Percentiles rank a stretch among this genome's conserved stretches.
Conservation (phyloP, 805 yeast genomes). For the Komagataella mondaviorum region DNA sequence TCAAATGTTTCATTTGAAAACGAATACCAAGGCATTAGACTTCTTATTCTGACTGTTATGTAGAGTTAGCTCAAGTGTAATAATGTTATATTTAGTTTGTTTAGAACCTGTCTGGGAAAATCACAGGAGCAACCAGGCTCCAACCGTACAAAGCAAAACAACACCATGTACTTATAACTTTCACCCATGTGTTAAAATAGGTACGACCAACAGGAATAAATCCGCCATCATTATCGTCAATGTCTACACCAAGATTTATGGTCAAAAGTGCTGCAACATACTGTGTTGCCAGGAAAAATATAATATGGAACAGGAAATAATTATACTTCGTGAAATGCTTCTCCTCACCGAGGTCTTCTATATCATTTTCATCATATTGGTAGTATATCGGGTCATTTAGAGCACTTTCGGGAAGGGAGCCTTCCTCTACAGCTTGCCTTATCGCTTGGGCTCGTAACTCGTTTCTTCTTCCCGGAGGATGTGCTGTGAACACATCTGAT, state of each 20-base stretch:
- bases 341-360: constrained; percentile 40
- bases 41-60: background rate
- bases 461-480: constrained; percentile 38
- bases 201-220: constrained; percentile 96
- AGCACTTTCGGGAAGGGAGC: constrained; percentile 89
- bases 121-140: constrained; percentile 84
- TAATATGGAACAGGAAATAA: constrained; percentile 77
- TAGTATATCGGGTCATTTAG: constrained; percentile 59
- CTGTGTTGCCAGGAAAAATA: constrained; percentile 91
- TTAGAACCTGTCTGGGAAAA: constrained; percentile 77
- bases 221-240: constrained; percentile 65
- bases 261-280: constrained; percentile 92
- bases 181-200: constrained; percentile 90
- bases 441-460: constrained; percentile 82
- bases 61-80: too few species aligned
- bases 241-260: constrained; percentile 78
- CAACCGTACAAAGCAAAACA: constrained; percentile 80
- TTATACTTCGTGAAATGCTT: constrained; percentile 59
- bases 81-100: background rate
- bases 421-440: constrained; percentile 91
- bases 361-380: constrained; percentile 26
- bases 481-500: constrained; percentile 24
- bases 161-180: constrained; percentile 83
- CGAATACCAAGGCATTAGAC: too few species aligned
- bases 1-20: too few species aligned